phyloP scores from a whole-genome alignment of 73 alveolate species.

The Durusdinium trenchii region DNA sequence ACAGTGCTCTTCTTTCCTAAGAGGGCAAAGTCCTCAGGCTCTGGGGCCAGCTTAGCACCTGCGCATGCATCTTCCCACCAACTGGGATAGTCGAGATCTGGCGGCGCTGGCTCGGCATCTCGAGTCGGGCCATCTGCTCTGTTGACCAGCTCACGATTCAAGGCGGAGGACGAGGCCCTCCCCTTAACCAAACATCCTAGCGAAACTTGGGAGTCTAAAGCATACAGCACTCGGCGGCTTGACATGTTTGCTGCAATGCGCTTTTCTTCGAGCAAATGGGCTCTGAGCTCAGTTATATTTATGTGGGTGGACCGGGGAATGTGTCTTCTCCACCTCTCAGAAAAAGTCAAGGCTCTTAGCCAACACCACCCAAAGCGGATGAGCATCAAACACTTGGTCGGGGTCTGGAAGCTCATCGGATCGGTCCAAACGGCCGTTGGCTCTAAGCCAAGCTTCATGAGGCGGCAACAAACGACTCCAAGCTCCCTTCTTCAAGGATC shows the following conservation, averaged over 20 bases:
- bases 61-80: neutral
- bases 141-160: neutral
- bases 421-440: neutral
- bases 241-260: neutral
- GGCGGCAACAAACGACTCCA: neutral
- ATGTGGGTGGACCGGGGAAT: neutral
- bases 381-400: neutral
- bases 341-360: neutral
- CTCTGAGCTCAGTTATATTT: neutral
- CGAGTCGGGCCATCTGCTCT: conserved; percentile 15
- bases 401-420: neutral
- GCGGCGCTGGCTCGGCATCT: neutral
- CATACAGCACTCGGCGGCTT: neutral
- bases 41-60: too few species aligned
- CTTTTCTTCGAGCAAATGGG: neutral
- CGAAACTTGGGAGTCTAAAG: neutral
- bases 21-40: too few species aligned
- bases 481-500: neutral
- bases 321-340: neutral
- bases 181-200: neutral
- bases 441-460: neutral
- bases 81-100: neutral
- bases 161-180: neutral
- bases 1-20: too few species aligned
- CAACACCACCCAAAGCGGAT: neutral